A percentile compares a stretch with the other conserved stretches of the same genome.
Conservation (phyloP, 2,329 filamentous ascomycete genomes). For the Pseudodiploospora longispora region DNA sequence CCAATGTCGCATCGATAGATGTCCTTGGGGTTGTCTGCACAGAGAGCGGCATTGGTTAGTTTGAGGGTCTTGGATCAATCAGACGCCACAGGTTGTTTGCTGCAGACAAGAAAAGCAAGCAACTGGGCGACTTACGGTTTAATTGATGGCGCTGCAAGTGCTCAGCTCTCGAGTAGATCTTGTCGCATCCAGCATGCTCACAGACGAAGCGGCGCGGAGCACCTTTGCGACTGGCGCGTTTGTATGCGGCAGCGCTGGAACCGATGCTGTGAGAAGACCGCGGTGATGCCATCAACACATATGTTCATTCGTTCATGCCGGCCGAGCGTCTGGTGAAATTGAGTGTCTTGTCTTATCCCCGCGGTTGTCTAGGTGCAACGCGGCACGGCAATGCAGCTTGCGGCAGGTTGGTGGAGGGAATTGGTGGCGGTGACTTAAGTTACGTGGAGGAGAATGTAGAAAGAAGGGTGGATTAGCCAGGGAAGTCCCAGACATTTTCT, state of each 20-base stretch:
- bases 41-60: constrained; percentile 5
- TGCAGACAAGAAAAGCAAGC: constrained; percentile 1
- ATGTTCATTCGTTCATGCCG: constrained; percentile 3
- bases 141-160: constrained; percentile 75
- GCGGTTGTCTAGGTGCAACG: too few species aligned
- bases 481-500: constrained; percentile 4
- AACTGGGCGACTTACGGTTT: constrained; percentile 54
- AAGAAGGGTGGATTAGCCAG: constrained; percentile 1
- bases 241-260: constrained; percentile 26
- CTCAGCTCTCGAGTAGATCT: constrained; percentile 72
- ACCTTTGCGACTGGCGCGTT: constrained; percentile 44
- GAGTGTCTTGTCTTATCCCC: too few species aligned
- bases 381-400: too few species aligned
- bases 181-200: constrained; percentile 63
- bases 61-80: background rate
- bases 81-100: background rate
- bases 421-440: too few species aligned
- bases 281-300: constrained; percentile 15
- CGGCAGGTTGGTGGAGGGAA: too few species aligned
- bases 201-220: constrained; percentile 51
- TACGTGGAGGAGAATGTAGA: too few species aligned
- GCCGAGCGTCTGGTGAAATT: background rate
- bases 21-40: constrained; percentile 65
- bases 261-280: constrained; percentile 10
- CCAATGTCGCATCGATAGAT: constrained; percentile 71